Evolutionary conservation across 805 yeast species (phyloP), one percentile per base, ranked within the genome.

Genomic region (Candida yuanshanica): DNA sequence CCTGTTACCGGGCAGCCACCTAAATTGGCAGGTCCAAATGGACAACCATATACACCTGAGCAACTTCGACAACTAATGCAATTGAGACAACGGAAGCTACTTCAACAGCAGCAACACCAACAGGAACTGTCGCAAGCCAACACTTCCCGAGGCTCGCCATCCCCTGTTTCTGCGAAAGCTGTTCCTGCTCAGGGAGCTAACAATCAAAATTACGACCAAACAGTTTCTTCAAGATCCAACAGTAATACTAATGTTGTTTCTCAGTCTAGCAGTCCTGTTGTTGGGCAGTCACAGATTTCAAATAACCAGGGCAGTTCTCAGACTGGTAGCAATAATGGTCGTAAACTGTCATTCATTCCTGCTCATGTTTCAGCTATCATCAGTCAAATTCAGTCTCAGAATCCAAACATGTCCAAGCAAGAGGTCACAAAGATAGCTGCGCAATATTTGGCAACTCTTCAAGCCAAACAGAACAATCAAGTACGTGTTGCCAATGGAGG

Each of bases 351-450:
- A 33, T 74, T 78, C 57, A 73, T 79, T 0, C 77, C 80, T 12
- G 75, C 79, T 1, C 86, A 81, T 50, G 83, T 81, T 4, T 72
- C 83, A 9, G 81, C 83, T 1, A 72, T 81, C 33, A 75, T 81
- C 43, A 75, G 69, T 48, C 77, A 80, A 35, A 80, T 81, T 40
- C 84, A 80, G 54, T 62, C 72, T n/a, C 79, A 79, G 50, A 75
- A 81, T 55, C 88, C 88, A 2, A 72, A 69, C 24, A 62, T 79
- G 54, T 66, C 77, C 10, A 78, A 78, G 45, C 81, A 76, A 42
- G 83, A 81, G 51, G 84, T 81, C 1, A 77, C 83, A 3, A 73
- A 76, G 43, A 65, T 80, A 42, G 86, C 87, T 3, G 83, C 83
- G 3, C 70, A 79, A 13, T 79, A 79, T 50, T 58, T 80, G 46